Evolutionary conservation across 2,329 filamentous ascomycete genomes (phyloP).

Genomic region (Canariomyces notabilis): DNA sequence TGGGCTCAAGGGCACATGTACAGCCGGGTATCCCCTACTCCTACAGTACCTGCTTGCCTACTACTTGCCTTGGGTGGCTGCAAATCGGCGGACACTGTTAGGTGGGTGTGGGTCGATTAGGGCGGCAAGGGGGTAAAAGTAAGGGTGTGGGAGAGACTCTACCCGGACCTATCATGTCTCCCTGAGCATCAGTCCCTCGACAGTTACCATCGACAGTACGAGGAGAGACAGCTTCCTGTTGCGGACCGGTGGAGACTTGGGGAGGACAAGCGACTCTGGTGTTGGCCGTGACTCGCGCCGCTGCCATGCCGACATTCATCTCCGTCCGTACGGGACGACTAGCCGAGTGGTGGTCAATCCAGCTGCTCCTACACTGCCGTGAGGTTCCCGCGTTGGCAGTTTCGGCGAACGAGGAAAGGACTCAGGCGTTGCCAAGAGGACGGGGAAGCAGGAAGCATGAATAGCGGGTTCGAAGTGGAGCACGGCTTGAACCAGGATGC

Average conservation of each 20-base stretch:
- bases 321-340: constrained; percentile 2
- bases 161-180: constrained; percentile 9
- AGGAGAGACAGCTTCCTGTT: neutral
- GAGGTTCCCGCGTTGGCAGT: neutral
- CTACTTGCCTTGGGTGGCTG: neutral
- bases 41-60: constrained; percentile 4
- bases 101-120: constrained; percentile 13
- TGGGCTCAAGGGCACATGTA: constrained; percentile 6
- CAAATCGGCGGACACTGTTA: constrained; percentile 1
- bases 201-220: neutral
- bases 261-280: constrained; percentile 4
- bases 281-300: constrained; percentile 1
- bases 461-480: neutral
- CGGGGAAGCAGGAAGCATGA: neutral
- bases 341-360: constrained; percentile 3
- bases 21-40: constrained; percentile 9
- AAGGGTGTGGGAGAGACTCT: neutral
- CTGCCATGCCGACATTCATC: constrained; percentile 7
- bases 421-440: constrained; percentile 8
- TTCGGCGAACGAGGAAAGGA: neutral
- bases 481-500: neutral
- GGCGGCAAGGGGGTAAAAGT: constrained; percentile 8
- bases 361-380: constrained; percentile 4
- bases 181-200: neutral
- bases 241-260: neutral